Percentiles rank a stretch among this genome's conserved stretches.
These are phyloP conservation scores for Wickerhamomyces sp. DNA, from an alignment of 1,139 yeast species.

Conservation along the genomic window DNA sequence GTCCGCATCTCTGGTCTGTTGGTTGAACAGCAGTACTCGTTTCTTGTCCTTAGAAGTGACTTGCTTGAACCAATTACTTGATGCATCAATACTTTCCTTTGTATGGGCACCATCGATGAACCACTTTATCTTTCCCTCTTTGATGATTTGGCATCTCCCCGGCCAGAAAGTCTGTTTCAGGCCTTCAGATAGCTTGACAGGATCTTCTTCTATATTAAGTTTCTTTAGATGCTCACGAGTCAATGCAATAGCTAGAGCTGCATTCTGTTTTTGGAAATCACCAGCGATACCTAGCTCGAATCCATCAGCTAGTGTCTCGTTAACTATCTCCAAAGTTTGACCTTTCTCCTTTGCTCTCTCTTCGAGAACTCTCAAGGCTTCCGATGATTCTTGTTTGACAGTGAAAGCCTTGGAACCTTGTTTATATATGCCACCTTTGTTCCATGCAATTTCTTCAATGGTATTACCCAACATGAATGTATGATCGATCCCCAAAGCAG, in stretches of 20 bases:
- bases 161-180: constrained; percentile 77
- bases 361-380: constrained; percentile 46
- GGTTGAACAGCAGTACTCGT: constrained; percentile 73
- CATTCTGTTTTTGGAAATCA: constrained; percentile 78
- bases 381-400: constrained; percentile 52
- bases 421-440: constrained; percentile 92
- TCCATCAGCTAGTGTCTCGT: constrained; percentile 27
- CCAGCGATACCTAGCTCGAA: constrained; percentile 75
- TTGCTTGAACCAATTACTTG: constrained; percentile 69
- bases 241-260: constrained; percentile 80
- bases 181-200: constrained; percentile 51
- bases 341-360: constrained; percentile 65
- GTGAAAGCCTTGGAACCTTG: constrained; percentile 58
- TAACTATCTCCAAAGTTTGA: constrained; percentile 49
- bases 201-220: constrained; percentile 34
- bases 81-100: constrained; percentile 73
- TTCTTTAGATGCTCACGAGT: constrained; percentile 56
- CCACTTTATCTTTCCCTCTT: constrained; percentile 57
- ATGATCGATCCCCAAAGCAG: constrained; percentile 90
- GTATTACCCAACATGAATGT: constrained; percentile 85
- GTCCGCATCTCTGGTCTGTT: constrained; percentile 85
- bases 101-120: constrained; percentile 96
- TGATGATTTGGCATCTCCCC: constrained; percentile 83
- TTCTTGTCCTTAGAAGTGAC: constrained; percentile 2
- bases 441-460: constrained; percentile 89